These are phyloP conservation scores for Artemisia tridentata DNA, from an alignment of 129 eudicot species.

Conservation along the genomic window DNA sequence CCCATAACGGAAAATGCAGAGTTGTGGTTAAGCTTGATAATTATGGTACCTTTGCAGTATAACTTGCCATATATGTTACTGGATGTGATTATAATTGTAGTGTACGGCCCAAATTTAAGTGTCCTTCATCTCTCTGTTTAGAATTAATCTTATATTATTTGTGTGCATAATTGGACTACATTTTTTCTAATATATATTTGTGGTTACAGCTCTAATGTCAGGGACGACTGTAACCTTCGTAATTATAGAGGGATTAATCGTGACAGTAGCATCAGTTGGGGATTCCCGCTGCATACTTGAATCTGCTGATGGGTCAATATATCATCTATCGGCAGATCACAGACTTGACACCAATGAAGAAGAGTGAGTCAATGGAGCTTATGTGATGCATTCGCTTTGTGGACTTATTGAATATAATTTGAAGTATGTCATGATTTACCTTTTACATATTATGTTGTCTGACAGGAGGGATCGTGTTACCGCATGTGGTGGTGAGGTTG, in stretches of 20 bases:
- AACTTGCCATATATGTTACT: background rate
- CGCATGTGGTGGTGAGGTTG: conserved; percentile 98
- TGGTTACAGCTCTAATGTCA: conserved; percentile 68
- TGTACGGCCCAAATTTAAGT: background rate
- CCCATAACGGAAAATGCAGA: no score
- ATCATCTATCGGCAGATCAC: conserved; percentile 87
- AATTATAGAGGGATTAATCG: conserved; percentile 83
- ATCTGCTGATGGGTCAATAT: conserved; percentile 85
- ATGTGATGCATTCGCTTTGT: conserved; percentile 9
- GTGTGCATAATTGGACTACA: conserved; percentile 9
- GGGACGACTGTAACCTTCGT: conserved; percentile 98
- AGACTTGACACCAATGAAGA: conserved; percentile 91
- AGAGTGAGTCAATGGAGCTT: conserved; percentile 54
- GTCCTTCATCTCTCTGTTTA: conserved; percentile 19
- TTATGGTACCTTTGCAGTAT: no score
- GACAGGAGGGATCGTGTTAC: conserved; percentile 87
- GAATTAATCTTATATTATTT: background rate
- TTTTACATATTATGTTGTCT: background rate
- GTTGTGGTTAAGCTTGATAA: no score
- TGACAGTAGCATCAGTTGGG: conserved; percentile 94
- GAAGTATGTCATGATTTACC: background rate
- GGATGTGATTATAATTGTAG: background rate
- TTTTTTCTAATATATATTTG: conserved; percentile 16
- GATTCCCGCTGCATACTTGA: conserved; percentile 94
- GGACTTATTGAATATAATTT: conserved; percentile 8